A percentile compares a stretch with the other conserved stretches of the same genome.
Evolutionary conservation across 2,329 filamentous ascomycete genomes (phyloP).

Genomic region (Thelonectria rubi): DNA sequence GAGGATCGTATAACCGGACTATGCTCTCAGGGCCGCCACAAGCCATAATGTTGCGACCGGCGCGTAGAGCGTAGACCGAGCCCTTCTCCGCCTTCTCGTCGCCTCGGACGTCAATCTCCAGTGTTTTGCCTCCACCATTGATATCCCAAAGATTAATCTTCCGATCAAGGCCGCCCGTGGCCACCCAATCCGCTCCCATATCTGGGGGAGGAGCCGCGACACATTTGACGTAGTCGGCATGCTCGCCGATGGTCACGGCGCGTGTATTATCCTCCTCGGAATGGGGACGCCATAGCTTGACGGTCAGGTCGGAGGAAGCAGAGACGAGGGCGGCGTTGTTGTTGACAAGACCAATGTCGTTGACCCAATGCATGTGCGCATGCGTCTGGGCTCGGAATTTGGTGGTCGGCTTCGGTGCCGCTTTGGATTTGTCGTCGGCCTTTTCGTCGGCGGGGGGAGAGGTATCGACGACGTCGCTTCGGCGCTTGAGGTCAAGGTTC

Average conservation of each 20-base stretch:
- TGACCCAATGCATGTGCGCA: slow-evolving; percentile 96
- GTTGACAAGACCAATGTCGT: slow-evolving; percentile 85
- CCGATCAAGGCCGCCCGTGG: slow-evolving; percentile 90
- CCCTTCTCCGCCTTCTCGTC: slow-evolving; percentile 90
- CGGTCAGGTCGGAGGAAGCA: slow-evolving; percentile 91
- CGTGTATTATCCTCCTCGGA: slow-evolving; percentile 62
- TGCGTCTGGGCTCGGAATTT: slow-evolving; percentile 69
- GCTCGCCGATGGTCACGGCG: slow-evolving; percentile 81
- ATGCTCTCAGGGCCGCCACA: slow-evolving; percentile 95
- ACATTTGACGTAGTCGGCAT: slow-evolving; percentile 96
- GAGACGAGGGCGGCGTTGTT: slow-evolving; percentile 84
- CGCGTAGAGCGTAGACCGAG: slow-evolving; percentile 90
- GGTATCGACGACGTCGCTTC: slow-evolving; percentile 41
- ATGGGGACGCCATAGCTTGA: slow-evolving; percentile 89
- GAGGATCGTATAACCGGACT: slow-evolving; percentile 90
- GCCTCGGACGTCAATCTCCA: slow-evolving; percentile 85
- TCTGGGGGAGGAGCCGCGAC: slow-evolving; percentile 76
- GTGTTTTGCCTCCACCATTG: slow-evolving; percentile 82
- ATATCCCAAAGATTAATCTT: slow-evolving; percentile 95
- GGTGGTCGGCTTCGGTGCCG: slow-evolving; percentile 58
- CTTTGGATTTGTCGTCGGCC: slow-evolving; percentile 44
- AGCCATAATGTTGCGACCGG: slow-evolving; percentile 81
- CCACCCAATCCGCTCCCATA: slow-evolving; percentile 81
- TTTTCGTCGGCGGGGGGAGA: slow-evolving; percentile 41
- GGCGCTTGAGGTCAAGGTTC: slow-evolving; percentile 69